These are phyloP conservation scores for Teratosphaeria gauchensis DNA, from an alignment of 2,329 filamentous ascomycete genomes.

Conservation along the genomic window DNA sequence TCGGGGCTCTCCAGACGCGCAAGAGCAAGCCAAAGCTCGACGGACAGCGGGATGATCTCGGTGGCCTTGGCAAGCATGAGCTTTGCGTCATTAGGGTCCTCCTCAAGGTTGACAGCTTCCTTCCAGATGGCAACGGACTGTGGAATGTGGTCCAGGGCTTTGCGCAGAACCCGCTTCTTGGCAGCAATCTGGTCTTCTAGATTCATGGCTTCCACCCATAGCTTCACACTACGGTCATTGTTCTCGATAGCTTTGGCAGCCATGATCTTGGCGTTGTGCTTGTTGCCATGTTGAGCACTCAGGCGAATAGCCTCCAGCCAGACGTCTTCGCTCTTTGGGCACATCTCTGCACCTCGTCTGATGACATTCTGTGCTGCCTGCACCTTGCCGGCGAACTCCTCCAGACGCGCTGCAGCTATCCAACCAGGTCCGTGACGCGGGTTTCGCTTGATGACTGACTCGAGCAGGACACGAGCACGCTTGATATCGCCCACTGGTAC, in stretches of 20 bases:
- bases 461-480: slow-evolving; percentile 80
- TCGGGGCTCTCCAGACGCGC: slow-evolving; percentile 82
- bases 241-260: slow-evolving; percentile 87
- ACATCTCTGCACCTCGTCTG: slow-evolving; percentile 76
- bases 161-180: slow-evolving; percentile 85
- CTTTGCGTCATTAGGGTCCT: slow-evolving; percentile 77
- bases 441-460: slow-evolving; percentile 95
- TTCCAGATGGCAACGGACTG: slow-evolving; percentile 98
- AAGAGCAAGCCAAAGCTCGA: slow-evolving; percentile 90
- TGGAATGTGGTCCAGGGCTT: slow-evolving; percentile 84
- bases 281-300: slow-evolving; percentile 67
- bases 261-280: slow-evolving; percentile 89
- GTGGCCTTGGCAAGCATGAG: slow-evolving; percentile 89
- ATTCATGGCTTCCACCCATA: slow-evolving; percentile 95
- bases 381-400: slow-evolving; percentile 85
- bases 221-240: slow-evolving; percentile 74
- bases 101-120: slow-evolving; percentile 88
- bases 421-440: slow-evolving; percentile 89
- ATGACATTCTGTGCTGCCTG: slow-evolving; percentile 85
- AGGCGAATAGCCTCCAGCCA: slow-evolving; percentile 95
- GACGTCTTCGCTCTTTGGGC: slow-evolving; percentile 86
- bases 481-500: slow-evolving; percentile 90
- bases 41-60: slow-evolving; percentile 84
- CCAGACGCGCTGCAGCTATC: slow-evolving; percentile 86
- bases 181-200: slow-evolving; percentile 72